These are phyloP conservation scores for Phanerochaete carnosa DNA, from an alignment of 768 basidiomycete genomes.

Conservation along the genomic window DNA sequence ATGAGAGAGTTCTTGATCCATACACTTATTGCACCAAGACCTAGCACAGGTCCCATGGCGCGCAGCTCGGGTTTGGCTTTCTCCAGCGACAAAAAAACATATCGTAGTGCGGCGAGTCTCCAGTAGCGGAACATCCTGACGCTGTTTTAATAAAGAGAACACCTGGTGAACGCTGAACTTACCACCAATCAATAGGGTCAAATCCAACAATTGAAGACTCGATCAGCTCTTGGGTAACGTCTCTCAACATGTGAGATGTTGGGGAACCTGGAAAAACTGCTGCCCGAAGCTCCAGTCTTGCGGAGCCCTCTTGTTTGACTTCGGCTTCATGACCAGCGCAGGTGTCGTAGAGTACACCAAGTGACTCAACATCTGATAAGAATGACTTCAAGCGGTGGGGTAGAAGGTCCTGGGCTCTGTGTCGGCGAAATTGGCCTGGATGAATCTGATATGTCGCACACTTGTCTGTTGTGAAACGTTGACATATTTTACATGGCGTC, in stretches of 20 bases:
- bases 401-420: background rate
- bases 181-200: background rate
- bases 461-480: constrained; percentile 6
- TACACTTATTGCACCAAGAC: background rate
- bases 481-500: background rate
- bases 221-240: background rate
- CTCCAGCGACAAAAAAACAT: background rate
- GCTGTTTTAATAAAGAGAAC: background rate
- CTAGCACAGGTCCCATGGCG: background rate
- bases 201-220: background rate
- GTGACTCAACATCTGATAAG: background rate
- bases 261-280: background rate
- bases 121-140: background rate
- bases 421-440: background rate
- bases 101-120: background rate
- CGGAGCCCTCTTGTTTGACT: background rate
- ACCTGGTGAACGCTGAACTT: background rate
- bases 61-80: background rate
- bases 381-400: background rate
- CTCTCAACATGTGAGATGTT: background rate
- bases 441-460: background rate
- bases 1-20: background rate
- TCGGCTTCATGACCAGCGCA: background rate
- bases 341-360: background rate
- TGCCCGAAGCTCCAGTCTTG: background rate